These are phyloP conservation scores for Globisporangium yorkense DNA, from an alignment of 352 stramenopile species.

Conservation along the genomic window DNA sequence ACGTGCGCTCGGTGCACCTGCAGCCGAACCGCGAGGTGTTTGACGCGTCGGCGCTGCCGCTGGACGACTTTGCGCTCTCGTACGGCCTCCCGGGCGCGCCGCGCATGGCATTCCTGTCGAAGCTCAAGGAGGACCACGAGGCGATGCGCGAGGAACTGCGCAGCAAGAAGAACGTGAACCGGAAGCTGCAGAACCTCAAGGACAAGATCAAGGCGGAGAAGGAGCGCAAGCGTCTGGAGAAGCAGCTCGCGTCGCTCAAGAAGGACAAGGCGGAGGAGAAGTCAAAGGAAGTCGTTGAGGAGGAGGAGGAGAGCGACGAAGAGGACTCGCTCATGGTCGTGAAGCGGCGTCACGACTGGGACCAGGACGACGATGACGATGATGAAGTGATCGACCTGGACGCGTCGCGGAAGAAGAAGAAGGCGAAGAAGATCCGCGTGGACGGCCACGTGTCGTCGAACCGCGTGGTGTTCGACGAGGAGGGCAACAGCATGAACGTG, in stretches of 20 bases:
- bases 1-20: slow-evolving; percentile 95
- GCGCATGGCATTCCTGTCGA: slow-evolving; percentile 90
- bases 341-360: slow-evolving; percentile 88
- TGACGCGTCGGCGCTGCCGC: slow-evolving; percentile 81
- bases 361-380: slow-evolving; percentile 34
- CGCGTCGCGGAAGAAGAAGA: slow-evolving; percentile 66
- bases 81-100: slow-evolving; percentile 93
- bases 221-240: slow-evolving; percentile 88
- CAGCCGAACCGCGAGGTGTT: slow-evolving; percentile 96
- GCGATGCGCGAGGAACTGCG: slow-evolving; percentile 82
- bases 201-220: slow-evolving; percentile 98
- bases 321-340: slow-evolving; percentile 84
- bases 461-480: slow-evolving; percentile 94
- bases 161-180: slow-evolving; percentile 96
- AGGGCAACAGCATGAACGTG: slow-evolving; percentile 78
- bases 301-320: slow-evolving; percentile 17
- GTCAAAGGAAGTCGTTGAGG: slow-evolving; percentile 30
- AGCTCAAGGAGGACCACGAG: slow-evolving; percentile 70
- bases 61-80: slow-evolving; percentile 92
- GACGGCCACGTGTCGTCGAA: slow-evolving; percentile 58
- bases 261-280: slow-evolving; percentile 23
- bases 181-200: slow-evolving; percentile 96
- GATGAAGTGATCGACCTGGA: slow-evolving; percentile 50
- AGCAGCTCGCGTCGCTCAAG: slow-evolving; percentile 46
- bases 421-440: slow-evolving; percentile 78